A percentile compares a stretch with the other conserved stretches of the same genome.
Conservation (phyloP, 78 protist species). For the Dictyostelium intermedium region DNA sequence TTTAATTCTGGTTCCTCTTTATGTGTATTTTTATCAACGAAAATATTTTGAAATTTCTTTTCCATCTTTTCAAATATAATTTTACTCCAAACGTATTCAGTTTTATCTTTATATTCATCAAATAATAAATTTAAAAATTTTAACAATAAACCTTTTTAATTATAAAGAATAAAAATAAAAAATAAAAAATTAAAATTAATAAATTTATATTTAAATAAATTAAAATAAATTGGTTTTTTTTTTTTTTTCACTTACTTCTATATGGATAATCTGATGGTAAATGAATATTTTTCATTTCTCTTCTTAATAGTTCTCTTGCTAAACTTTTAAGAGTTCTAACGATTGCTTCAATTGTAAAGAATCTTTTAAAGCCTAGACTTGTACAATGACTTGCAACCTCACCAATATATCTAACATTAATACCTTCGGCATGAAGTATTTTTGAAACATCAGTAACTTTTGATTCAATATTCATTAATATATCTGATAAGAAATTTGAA, state of each 20-base stretch:
- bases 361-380: not conserved
- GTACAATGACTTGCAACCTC: not conserved
- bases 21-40: not conserved
- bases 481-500: no score
- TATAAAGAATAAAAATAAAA: not conserved
- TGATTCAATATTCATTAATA: no score
- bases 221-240: no score
- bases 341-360: constrained; percentile 26
- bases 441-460: not conserved
- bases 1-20: not conserved
- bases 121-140: constrained; percentile 63
- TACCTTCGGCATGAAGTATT: constrained; percentile 42
- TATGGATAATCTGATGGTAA: constrained; percentile 75
- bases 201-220: not conserved
- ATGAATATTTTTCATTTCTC: constrained; percentile 73
- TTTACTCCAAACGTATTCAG: constrained; percentile 5
- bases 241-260: constrained; percentile 44
- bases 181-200: not conserved
- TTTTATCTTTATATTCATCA: not conserved
- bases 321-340: constrained; percentile 28
- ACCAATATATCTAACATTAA: constrained; percentile 51
- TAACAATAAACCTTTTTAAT: not conserved
- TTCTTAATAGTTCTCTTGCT: constrained; percentile 68
- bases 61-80: constrained; percentile 39
- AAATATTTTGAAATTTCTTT: constrained; percentile 39